Evolutionary conservation across 1,139 yeast species (phyloP), one percentile per base, ranked within the genome.

Genomic region (Blastobotrys proliferans): DNA sequence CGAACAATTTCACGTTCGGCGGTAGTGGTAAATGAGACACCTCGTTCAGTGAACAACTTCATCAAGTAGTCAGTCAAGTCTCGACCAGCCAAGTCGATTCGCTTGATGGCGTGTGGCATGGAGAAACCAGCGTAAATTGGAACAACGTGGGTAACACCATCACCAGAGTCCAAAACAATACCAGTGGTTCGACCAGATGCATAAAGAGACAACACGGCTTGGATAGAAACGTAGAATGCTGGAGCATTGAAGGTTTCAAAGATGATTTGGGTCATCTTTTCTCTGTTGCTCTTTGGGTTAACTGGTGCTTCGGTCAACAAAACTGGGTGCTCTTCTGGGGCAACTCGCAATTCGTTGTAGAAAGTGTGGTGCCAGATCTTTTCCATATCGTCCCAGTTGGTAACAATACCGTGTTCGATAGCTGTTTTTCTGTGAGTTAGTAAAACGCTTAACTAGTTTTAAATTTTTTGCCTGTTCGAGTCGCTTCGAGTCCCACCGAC

Each of bases 321-420:
- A 62, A 86, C 94, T 67, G 97, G 97, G 80, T 92, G 98, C 74
- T 92, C 97, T 74, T 88, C 96, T 69, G 96, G 95, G 51, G 97
- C 97, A 70, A 92, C 95, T 77, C 95, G 85, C 73, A 86, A 83
- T 75, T 86, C 95, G 75, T 86, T 87, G 88, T 85, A 86, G 77
- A 86, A 87, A 63, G 95, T 86, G 80, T 86, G 95, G 74, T 86
- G 95, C 96, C 97, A 87, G 76, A 92, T 92, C 81, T 86, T 92
- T 83, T 90, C 98, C 97, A 92, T 92, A 73, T 92, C 98, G 70
- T 92, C 97, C 98, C 98, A 92, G 92, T 92, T 92, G 76, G 96
- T 92, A 59, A 92, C 98, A 63, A 92, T 88, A 86, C 98, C 98
- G 80, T 92, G 98, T 79, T 92, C 98, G 70, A 92, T 92, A 68